Evolutionary conservation across 768 basidiomycete species (phyloP), one percentile per base, ranked within the genome.

Genomic region (Dictyophora rubrovolvata): DNA sequence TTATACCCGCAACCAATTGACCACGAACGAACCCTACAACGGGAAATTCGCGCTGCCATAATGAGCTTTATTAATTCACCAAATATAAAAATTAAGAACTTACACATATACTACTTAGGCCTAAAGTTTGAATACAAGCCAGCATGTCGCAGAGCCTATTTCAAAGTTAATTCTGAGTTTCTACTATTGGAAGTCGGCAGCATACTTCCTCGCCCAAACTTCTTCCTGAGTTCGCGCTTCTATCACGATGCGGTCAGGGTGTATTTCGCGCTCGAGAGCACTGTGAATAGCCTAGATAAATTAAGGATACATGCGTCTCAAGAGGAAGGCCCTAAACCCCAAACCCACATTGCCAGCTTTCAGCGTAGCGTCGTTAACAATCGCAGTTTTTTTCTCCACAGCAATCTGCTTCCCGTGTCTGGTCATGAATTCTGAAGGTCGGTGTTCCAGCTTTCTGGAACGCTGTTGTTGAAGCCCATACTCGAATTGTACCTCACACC

Each of bases 401-500:
- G 66, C 65, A 53, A 91, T 88, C 20, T 72, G 71, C 60, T 85
- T 86, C 16, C 88, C 88, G 22, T 71, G 68, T 14, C 72, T 73
- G 21, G 85, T 79, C 3, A 69, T 68, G 62, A 90, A 89, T 1
- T 79, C 72, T 11, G 69, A 60, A 0, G 86, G 87, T 18, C 87
- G 77, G 10, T 69, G 60, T 18, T 71, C 70, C 0, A 86, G 62
- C 17, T 77, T 80, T 48, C 69, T 74, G 48, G 74, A 70, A 20
- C 86, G 75, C 60, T 71, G 73, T 60, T 85, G 84, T 33, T 80
- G 79, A 46, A 89, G 72, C 2, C 86, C 80, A 65, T 90, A 90
- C 63, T 90, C 86, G 67, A 80, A 83, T 67, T 89, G 86, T 6
- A 88, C 77, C 66, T 89, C 88, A 65, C 88, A 90, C 88, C 88